These are phyloP conservation scores for Ophiostoma fasciatum DNA, from an alignment of 2,329 filamentous ascomycete species.

Conservation along the genomic window DNA sequence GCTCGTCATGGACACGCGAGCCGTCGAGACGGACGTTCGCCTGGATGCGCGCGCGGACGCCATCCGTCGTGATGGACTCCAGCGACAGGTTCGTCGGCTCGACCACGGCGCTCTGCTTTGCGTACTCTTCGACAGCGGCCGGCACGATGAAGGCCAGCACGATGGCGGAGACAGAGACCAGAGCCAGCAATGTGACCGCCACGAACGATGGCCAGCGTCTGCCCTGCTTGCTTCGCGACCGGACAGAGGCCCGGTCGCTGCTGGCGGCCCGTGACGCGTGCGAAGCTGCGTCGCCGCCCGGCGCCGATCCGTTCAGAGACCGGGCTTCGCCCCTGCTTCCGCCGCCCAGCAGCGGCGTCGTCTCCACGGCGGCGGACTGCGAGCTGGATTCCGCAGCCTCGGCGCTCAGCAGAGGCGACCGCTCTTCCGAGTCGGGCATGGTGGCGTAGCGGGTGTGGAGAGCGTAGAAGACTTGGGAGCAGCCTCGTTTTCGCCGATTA, in stretches of 20 bases:
- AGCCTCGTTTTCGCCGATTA: not conserved
- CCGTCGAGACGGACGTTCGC: conserved; percentile 73
- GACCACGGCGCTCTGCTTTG: conserved; percentile 66
- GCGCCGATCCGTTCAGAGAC: not conserved
- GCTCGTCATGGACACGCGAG: conserved; percentile 53
- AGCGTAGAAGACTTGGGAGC: not conserved
- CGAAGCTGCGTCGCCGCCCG: not conserved
- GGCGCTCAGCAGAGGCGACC: conserved; percentile 27
- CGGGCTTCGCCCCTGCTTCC: not conserved
- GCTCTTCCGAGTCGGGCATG: conserved; percentile 30
- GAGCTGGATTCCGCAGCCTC: conserved; percentile 12
- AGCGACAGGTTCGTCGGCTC: conserved; percentile 74
- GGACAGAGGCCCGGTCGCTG: conserved; percentile 18
- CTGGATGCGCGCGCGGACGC: conserved; percentile 65
- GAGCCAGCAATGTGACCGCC: conserved; percentile 51
- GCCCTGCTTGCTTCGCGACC: conserved; percentile 22
- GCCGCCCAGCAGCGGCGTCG: conserved; percentile 36
- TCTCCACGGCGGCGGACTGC: conserved; percentile 20
- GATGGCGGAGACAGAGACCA: conserved; percentile 53
- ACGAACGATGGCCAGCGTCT: conserved; percentile 65
- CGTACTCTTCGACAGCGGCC: conserved; percentile 69
- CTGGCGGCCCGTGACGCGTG: not conserved
- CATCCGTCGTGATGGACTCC: conserved; percentile 65
- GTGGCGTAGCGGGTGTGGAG: no score
- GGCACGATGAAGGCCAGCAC: conserved; percentile 69